Conservation (phyloP, 176 grass and related monocot genomes). For the Echinochloa phyllopogon region DNA sequence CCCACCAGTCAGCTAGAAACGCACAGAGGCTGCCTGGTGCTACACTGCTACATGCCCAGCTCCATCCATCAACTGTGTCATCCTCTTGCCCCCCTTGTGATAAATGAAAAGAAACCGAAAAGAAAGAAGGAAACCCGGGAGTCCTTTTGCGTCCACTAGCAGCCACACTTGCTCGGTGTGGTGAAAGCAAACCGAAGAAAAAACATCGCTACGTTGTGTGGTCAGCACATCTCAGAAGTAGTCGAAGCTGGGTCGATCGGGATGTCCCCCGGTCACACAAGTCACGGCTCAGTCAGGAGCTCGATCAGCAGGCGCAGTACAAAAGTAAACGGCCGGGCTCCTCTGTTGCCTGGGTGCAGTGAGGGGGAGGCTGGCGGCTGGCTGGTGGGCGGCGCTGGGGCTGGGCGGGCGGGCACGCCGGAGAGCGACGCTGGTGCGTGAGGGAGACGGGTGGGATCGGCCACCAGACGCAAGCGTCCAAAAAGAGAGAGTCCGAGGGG, state of each 20-base stretch:
- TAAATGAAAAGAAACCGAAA: no score
- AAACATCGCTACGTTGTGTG: not conserved
- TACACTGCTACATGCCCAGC: no score
- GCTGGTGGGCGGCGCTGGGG: not conserved
- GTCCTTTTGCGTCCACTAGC: no score
- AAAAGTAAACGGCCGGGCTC: not conserved
- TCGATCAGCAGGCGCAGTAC: not conserved
- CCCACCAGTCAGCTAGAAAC: no score
- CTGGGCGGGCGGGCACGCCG: not conserved
- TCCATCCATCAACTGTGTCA: no score
- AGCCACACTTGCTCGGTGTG: no score
- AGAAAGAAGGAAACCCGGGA: no score
- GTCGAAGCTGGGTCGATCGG: constrained; percentile 10
- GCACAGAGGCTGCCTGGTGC: no score
- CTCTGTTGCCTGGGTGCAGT: not conserved
- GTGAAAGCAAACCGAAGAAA: not conserved
- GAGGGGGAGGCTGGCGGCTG: not conserved
- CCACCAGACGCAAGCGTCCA: constrained; percentile 9
- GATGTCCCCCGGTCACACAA: not conserved
- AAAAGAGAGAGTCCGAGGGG: not conserved
- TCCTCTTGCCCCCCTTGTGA: no score
- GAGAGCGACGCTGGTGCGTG: constrained; percentile 10
- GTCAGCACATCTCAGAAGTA: not conserved
- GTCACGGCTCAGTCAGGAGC: not conserved
- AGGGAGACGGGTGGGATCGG: no score